Evolutionary conservation across 1,139 yeast species (phyloP), one percentile per base, ranked within the genome.

Genomic region (Blastobotrys ciferrii): DNA sequence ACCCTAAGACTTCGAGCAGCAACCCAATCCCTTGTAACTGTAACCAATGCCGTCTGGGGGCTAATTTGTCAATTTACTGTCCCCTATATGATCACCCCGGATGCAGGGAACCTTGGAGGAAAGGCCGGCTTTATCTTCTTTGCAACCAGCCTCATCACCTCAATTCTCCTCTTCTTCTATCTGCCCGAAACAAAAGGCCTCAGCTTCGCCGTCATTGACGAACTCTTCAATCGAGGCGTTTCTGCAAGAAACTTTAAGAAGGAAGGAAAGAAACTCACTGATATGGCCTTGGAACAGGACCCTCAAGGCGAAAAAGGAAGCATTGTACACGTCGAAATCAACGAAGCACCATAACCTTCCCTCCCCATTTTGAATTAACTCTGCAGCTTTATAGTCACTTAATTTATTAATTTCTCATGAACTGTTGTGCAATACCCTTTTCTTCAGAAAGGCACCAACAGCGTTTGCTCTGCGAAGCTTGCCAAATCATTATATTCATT

Each of bases 21-120:
- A 5, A 35, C 39, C 4, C 39, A 35, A 18, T n/a, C n/a, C 15
- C 5, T 35, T 9, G 39, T 35, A 5, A 35, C 39, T 4, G 20
- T 35, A 6, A 11, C 25, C 46, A 84, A 82, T 61, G 92, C 92
- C 0, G 63, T 85, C 45, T 85, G 94, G 2, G 94, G 94, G 0
- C 68, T 85, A 51, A 85, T 85, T 91, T 80, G 87, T 1, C 81
- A 88, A 0, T 72, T 83, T 2, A 71, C 86, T 9, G 88, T 92
- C 0, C 87, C 87, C 0, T 82, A 82, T 1, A 78, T 82, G 0
- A 76, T 75, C 25, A 80, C 82, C 23, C 85, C 85, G 60, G 82
- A 85, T 33, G 83, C 84, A 23, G 43, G 43, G 23, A 40, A 40
- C 20, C 18, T 40, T n/a, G 43, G 43, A 4, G 43, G 43, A 5